Evolutionary conservation across 177 flowering plant species (phyloP), one percentile per base, ranked within the genome.

Genomic region (Vitis hybrid): DNA sequence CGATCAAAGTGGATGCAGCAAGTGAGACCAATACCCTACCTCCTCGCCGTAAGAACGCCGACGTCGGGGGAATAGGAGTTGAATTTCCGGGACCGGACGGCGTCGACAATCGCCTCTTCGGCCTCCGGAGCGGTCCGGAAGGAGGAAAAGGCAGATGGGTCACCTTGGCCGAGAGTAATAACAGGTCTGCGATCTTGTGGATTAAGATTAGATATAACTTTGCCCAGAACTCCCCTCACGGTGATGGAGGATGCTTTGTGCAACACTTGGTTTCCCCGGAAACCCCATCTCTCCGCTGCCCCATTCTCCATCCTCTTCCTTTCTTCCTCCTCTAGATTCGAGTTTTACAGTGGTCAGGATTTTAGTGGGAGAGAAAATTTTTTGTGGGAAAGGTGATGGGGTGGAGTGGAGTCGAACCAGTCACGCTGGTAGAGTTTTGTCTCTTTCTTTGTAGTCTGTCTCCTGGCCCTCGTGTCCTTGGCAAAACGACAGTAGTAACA

Each of bases 91-190:
- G 91, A 84, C 0, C 71, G 76, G 48, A 87, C 65, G 14, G 89
- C 73, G 1, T 82, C 81, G 18, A 66, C 74, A 16, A 90, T 59
- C 12, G 92, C 90, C 5, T 87, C 86, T 58, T 81, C 88, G 11
- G 91, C 91, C 0, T 57, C 59, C 0, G 66, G 56, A 50, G 87
- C 52, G 0, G 91, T 84, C 0, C 86, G 73, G 69, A 88, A 90
- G 71, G 80, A 76, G 0, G 88, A 83, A 51, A 83, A 86, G 2
- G 11, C 71, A 9, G 92, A 82, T 10, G 95, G 92, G 60, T 90
- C 92, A 14, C 90, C 92, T 21, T 81, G 87, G 72, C 85, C 90
- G 14, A 90, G 79, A 51, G 84, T 82, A 15, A 87, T 66, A 14
- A 64, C 60, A 0, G 75, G 57, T 59, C 87, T 72, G 4, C 8